Evolutionary conservation across 2,329 filamentous ascomycete species (phyloP).

Genomic region (Clonostachys solani): DNA sequence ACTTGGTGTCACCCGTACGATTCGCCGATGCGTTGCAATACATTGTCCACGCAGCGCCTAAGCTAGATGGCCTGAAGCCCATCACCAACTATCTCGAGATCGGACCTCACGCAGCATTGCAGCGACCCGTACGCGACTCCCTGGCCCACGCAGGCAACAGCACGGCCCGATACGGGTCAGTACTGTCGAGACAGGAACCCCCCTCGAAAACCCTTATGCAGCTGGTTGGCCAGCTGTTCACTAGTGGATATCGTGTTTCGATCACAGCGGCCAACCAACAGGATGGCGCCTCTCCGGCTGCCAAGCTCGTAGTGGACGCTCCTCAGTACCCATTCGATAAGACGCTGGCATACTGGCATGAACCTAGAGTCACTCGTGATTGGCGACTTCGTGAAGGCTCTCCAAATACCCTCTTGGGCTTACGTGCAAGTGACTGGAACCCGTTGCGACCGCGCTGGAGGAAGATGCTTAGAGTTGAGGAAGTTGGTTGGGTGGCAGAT

Average conservation of each 20-base stretch:
- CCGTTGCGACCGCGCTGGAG: constrained; percentile 21
- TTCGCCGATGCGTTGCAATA: constrained; percentile 2
- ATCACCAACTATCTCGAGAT: neutral
- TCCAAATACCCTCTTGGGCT: constrained; percentile 14
- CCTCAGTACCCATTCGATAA: constrained; percentile 16
- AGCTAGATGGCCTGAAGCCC: too few species aligned
- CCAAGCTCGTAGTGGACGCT: constrained; percentile 3
- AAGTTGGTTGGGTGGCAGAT: constrained; percentile 23
- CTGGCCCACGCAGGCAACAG: neutral
- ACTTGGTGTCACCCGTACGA: constrained; percentile 14
- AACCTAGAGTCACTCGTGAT: constrained; percentile 14
- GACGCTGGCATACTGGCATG: constrained; percentile 9
- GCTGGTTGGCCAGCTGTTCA: neutral
- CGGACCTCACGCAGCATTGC: neutral
- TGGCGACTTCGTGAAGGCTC: constrained; percentile 13
- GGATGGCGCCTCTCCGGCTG: neutral
- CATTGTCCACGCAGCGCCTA: too few species aligned
- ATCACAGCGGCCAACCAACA: neutral
- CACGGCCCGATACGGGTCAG: neutral
- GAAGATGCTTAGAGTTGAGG: constrained; percentile 16
- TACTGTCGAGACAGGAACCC: neutral
- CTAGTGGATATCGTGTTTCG: neutral
- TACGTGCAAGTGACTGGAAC: constrained; percentile 7
- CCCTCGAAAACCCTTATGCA: neutral
- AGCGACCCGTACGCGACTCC: neutral